phyloP scores from a whole-genome alignment of 306 rosid genomes.

The apple (Malus domestica) region DNA sequence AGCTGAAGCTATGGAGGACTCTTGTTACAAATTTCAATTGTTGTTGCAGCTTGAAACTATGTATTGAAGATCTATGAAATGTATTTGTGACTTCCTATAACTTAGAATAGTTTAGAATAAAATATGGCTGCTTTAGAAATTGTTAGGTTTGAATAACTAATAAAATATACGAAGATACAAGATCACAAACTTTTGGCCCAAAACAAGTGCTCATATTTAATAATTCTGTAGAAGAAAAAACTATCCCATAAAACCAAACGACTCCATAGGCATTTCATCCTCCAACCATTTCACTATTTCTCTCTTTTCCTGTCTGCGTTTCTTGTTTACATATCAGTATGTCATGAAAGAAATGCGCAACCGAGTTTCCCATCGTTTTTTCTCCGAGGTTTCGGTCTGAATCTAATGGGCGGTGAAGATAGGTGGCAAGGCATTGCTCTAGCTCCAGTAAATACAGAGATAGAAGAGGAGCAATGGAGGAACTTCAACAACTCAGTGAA shows the following conservation, averaged over 20 bases:
- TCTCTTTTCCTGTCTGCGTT: neutral
- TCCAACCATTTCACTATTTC: slow-evolving; percentile 6
- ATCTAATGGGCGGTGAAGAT: slow-evolving; percentile 23
- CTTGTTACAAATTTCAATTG: too few species aligned
- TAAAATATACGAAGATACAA: neutral
- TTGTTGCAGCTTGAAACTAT: too few species aligned
- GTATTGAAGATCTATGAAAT: too few species aligned
- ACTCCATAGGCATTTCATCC: neutral
- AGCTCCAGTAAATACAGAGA: slow-evolving; percentile 35
- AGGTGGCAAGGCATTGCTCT: slow-evolving; percentile 28
- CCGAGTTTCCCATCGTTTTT: neutral
- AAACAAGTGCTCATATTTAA: neutral
- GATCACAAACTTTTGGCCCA: neutral
- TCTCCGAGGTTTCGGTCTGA: neutral
- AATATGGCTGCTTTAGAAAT: neutral
- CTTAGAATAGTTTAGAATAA: too few species aligned
- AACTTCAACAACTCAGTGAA: slow-evolving; percentile 50
- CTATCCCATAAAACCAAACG: neutral
- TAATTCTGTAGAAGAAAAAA: neutral
- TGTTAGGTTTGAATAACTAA: neutral
- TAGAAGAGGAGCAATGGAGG: slow-evolving; percentile 44
- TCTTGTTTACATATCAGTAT: neutral
- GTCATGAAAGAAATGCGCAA: neutral
- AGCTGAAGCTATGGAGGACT: too few species aligned
- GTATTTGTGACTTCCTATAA: neutral